Percentiles rank a stretch among this genome's conserved stretches.
Conservation (phyloP, 1,284 basidiomycete species). For the Ganoderma multipileum region DNA sequence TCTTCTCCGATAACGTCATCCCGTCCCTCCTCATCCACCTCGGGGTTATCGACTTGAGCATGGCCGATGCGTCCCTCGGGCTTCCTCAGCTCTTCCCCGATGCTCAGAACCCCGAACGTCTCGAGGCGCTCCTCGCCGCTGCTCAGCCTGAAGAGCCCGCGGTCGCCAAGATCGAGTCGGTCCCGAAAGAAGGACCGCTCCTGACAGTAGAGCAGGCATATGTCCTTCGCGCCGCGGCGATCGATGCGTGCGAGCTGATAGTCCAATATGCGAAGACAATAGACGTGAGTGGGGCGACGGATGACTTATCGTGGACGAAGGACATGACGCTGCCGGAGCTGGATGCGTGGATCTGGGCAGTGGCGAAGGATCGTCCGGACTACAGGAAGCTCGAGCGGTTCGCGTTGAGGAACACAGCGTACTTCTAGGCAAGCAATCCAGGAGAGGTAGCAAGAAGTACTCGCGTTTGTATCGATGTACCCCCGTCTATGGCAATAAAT, state of each 20-base stretch:
- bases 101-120: constrained; percentile 45
- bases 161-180: constrained; percentile 28
- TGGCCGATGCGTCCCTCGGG: constrained; percentile 43
- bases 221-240: constrained; percentile 79
- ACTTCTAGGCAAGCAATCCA: constrained; percentile 52
- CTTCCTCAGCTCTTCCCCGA: constrained; percentile 54
- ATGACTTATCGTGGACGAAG: constrained; percentile 56
- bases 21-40: constrained; percentile 84
- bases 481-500: background rate
- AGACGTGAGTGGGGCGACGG: constrained; percentile 32
- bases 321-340: constrained; percentile 65
- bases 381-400: constrained; percentile 71
- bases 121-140: constrained; percentile 49
- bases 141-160: constrained; percentile 25
- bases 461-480: background rate
- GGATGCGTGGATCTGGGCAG: constrained; percentile 79
- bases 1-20: constrained; percentile 88
- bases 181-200: constrained; percentile 66
- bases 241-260: constrained; percentile 78
- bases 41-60: constrained; percentile 73
- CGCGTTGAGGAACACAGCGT: constrained; percentile 65
- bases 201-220: constrained; percentile 70
- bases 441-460: background rate
- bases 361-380: constrained; percentile 76
- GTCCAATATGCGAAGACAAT: constrained; percentile 58